Evolutionary conservation across 768 basidiomycete genomes (phyloP).

Genomic region (Podaxis sp.): DNA sequence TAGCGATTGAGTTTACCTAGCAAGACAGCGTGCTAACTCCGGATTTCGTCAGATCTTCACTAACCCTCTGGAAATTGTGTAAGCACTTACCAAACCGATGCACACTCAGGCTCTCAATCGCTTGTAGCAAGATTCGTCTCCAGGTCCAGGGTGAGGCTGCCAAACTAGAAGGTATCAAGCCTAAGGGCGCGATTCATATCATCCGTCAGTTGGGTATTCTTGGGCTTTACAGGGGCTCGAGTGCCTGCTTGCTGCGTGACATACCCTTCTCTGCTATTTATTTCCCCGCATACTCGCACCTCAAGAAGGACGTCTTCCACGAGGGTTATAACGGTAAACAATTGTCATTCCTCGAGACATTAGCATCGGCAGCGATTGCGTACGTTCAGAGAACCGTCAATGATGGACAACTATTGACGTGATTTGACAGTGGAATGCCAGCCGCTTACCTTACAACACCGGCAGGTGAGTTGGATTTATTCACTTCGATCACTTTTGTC

Average conservation of each 20-base stretch:
- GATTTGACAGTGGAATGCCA: constrained; percentile 84
- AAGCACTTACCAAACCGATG: constrained; percentile 28
- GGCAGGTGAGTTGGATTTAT: constrained; percentile 53
- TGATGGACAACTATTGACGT: constrained; percentile 25
- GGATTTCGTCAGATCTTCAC: constrained; percentile 76
- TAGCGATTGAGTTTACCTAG: constrained; percentile 20
- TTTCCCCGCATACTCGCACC: constrained; percentile 84
- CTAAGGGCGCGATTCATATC: constrained; percentile 90
- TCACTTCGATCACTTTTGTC: constrained; percentile 13
- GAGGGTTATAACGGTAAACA: constrained; percentile 96
- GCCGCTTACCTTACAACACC: constrained; percentile 93
- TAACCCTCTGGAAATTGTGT: constrained; percentile 96
- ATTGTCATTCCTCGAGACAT: constrained; percentile 86
- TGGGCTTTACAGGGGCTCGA: constrained; percentile 91
- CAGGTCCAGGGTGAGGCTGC: constrained; percentile 97
- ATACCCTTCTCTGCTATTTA: constrained; percentile 97
- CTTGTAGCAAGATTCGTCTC: constrained; percentile 80
- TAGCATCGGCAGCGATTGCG: constrained; percentile 80
- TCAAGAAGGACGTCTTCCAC: constrained; percentile 92
- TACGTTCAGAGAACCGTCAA: constrained; percentile 37
- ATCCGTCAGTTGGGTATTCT: constrained; percentile 89
- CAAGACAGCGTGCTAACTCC: constrained; percentile 8
- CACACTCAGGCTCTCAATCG: constrained; percentile 14
- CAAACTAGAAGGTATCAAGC: constrained; percentile 75
- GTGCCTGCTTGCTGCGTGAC: constrained; percentile 91